A percentile compares a stretch with the other conserved stretches of the same genome.
These are phyloP conservation scores for Paraconiothyrium brasiliense DNA, from an alignment of 2,329 filamentous ascomycete genomes.

Conservation along the genomic window DNA sequence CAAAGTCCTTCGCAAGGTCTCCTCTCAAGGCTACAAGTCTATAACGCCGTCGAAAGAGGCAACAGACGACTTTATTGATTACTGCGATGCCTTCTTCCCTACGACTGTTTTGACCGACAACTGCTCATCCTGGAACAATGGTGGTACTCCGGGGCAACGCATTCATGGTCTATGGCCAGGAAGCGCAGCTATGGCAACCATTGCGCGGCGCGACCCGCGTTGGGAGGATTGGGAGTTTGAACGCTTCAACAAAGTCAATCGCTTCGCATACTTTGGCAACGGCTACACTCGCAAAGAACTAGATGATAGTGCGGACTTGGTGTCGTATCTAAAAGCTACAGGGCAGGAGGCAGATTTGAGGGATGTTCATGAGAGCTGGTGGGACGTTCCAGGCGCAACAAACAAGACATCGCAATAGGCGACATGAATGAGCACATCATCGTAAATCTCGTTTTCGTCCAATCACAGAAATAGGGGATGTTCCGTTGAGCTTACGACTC, in stretches of 20 bases:
- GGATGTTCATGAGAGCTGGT: conserved; percentile 75
- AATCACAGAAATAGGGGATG: neutral
- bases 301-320: conserved; percentile 67
- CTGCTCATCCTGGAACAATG: conserved; percentile 78
- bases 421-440: neutral
- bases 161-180: conserved; percentile 77
- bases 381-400: conserved; percentile 39
- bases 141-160: conserved; percentile 64
- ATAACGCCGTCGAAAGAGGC: conserved; percentile 67
- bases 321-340: conserved; percentile 68
- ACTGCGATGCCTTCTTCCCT: conserved; percentile 61
- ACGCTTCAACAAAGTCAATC: conserved; percentile 56
- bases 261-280: conserved; percentile 73
- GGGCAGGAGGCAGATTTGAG: conserved; percentile 65
- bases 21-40: conserved; percentile 71
- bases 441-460: neutral
- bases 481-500: neutral
- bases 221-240: conserved; percentile 70
- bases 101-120: conserved; percentile 66
- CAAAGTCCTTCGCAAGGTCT: conserved; percentile 73
- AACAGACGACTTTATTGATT: conserved; percentile 70
- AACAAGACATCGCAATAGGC: conserved; percentile 25
- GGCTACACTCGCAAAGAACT: conserved; percentile 70
- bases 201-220: conserved; percentile 64
- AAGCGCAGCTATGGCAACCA: conserved; percentile 69